Evolutionary conservation across 805 yeast species (phyloP).

Genomic region (Saturnispora serradocipensis): DNA sequence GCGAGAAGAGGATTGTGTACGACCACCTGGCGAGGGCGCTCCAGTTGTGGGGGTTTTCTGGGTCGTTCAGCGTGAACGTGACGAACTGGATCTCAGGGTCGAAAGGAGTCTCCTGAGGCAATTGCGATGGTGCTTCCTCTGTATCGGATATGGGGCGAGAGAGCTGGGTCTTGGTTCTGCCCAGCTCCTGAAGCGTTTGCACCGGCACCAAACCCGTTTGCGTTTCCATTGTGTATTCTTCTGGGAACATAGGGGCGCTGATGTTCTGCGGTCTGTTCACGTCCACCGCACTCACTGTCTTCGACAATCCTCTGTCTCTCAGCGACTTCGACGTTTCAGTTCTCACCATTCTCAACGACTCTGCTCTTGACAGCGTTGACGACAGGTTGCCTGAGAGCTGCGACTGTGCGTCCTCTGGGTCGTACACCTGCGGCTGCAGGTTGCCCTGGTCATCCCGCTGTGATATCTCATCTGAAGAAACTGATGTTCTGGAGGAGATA

Average conservation of each 20-base stretch:
- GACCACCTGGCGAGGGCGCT: conserved; percentile 42
- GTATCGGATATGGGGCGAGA: conserved; percentile 19
- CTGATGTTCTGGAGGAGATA: conserved; percentile 4
- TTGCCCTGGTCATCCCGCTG: background rate
- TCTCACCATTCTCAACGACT: conserved; percentile 34
- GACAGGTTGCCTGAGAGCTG: conserved; percentile 29
- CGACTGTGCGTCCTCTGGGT: conserved; percentile 41
- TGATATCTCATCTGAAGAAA: conserved; percentile 7
- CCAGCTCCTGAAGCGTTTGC: conserved; percentile 56
- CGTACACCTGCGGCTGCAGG: conserved; percentile 30
- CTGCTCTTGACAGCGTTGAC: conserved; percentile 24
- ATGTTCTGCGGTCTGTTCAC: conserved; percentile 45
- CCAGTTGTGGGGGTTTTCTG: conserved; percentile 91
- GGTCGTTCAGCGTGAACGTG: conserved; percentile 70
- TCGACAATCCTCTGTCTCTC: conserved; percentile 49
- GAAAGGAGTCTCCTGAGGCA: conserved; percentile 22
- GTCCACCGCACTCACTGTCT: conserved; percentile 46
- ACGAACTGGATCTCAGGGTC: conserved; percentile 76
- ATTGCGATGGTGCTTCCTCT: conserved; percentile 11
- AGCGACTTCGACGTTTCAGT: conserved; percentile 73
- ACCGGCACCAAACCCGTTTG: conserved; percentile 82
- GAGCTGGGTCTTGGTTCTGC: conserved; percentile 35
- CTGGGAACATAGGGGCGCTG: conserved; percentile 75
- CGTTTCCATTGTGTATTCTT: conserved; percentile 84
- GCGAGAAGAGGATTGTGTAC: conserved; percentile 60